Evolutionary conservation across 2,329 filamentous ascomycete species (phyloP), one percentile per base, ranked within the genome.

Genomic region (Monosporascus sp.): DNA sequence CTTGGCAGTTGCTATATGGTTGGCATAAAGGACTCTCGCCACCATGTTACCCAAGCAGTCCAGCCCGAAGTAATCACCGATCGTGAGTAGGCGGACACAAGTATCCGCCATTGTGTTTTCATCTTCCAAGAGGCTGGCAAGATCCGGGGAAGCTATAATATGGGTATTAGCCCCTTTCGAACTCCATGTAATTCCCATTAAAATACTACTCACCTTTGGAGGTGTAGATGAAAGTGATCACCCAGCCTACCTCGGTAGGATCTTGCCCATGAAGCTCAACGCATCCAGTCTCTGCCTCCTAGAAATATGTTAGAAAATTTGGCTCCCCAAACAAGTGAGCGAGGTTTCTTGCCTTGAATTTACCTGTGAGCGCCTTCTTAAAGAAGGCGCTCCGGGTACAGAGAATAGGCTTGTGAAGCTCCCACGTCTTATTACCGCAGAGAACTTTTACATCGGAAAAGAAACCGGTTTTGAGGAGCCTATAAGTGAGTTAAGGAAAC

Each of bases 361-460:
- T 18, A 8, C 48, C 41, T 1, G 14, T n/a, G 20, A 52, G 44
- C 14, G 51, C 53, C 37, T 45, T 51, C 22, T 24, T 17, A 26
- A 59, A 60, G 40, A 49, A 59, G 3, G 3, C 3, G 15, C 49
- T 58, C 37, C 57, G 48, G 3, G 47, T 11, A 9, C 26, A 24
- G 3, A 59, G 22, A 35, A 60, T 52, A 15, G 1, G 4, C 20
- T 49, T 53, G 37, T 60, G 55, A 5, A 56, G 45, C 2, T 43
- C 37, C 57, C 58, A 60, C 11, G 48, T 55, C 17, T 41, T 37
- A 5, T 43, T 24, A 1, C 28, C 48, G 7, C 51, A 59, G 9
- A 45, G 44, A 11, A 59, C 50, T n/a, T 44, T 50, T 2, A 51
- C 52, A 11, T 60, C 58, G 22, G 55, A 51, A 38, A 57, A 38